Conservation (phyloP, 495 filamentous ascomycete genomes). For the Podospora conica region DNA sequence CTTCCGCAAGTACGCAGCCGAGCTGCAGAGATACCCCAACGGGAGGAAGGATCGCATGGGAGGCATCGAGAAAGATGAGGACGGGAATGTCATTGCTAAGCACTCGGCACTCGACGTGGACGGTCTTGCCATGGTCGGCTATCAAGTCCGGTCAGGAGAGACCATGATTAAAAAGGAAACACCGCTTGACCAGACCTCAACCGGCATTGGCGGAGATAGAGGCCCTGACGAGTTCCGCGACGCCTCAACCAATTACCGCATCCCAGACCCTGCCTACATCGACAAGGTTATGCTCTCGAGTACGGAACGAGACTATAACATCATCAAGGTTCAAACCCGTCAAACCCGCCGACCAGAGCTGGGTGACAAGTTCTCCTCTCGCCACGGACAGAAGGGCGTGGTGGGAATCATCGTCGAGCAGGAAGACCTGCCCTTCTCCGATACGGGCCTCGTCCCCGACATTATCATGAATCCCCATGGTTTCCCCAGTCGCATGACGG, state of each 20-base stretch:
- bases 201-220: conserved; percentile 57
- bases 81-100: conserved; percentile 54
- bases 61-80: conserved; percentile 52
- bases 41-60: conserved; percentile 68
- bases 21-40: conserved; percentile 75
- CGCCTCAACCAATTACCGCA: conserved; percentile 71
- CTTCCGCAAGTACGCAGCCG: conserved; percentile 76
- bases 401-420: conserved; percentile 93
- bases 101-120: conserved; percentile 69
- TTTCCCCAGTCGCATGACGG: conserved; percentile 99
- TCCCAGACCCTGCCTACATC: conserved; percentile 77
- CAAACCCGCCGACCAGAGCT: conserved; percentile 92
- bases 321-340: conserved; percentile 86
- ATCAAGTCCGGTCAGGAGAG: conserved; percentile 63
- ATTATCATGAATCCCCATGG: conserved; percentile 99
- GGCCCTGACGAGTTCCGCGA: conserved; percentile 58
- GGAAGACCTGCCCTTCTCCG: conserved; percentile 94
- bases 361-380: conserved; percentile 97
- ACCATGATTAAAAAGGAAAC: conserved; percentile 83
- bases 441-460: conserved; percentile 82
- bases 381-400: conserved; percentile 98
- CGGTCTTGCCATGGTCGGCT: conserved; percentile 78
- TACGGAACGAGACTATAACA: conserved; percentile 70
- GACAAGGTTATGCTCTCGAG: conserved; percentile 89
- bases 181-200: conserved; percentile 63